A percentile compares a stretch with the other conserved stretches of the same genome.
phyloP scores from a whole-genome alignment of 208 protist species.

The Crithidia sp. region DNA sequence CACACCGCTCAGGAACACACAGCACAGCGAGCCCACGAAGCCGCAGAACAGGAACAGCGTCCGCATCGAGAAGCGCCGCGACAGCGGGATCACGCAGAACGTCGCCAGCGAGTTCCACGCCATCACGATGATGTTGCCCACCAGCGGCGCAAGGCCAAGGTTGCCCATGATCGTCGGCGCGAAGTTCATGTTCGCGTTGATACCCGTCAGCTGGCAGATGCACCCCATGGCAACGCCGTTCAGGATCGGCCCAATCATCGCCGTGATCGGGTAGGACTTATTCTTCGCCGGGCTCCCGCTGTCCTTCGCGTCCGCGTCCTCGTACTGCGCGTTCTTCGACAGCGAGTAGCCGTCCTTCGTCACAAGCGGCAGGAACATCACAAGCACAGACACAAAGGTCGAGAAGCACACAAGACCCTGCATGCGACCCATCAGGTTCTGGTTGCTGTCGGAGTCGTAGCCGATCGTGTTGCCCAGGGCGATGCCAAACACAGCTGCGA shows the following conservation, averaged over 20 bases:
- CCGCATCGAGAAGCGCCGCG: constrained; percentile 47
- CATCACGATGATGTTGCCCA: constrained; percentile 73
- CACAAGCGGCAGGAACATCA: constrained; percentile 44
- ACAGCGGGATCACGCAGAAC: constrained; percentile 57
- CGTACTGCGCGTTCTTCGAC: constrained; percentile 1
- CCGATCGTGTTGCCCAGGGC: constrained; percentile 39
- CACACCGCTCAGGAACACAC: constrained; percentile 58
- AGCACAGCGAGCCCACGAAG: constrained; percentile 43
- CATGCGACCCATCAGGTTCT: constrained; percentile 40
- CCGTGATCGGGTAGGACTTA: constrained; percentile 24
- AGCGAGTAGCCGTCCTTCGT: constrained; percentile 27
- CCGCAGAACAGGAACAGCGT: constrained; percentile 45
- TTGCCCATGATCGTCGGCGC: constrained; percentile 60
- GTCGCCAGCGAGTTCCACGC: constrained; percentile 62
- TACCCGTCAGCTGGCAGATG: constrained; percentile 69
- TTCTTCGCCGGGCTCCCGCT: neutral
- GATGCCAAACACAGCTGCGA: constrained; percentile 51
- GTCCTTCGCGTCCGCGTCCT: constrained; percentile 5
- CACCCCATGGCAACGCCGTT: constrained; percentile 43
- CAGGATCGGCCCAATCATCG: constrained; percentile 39
- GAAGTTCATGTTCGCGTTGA: constrained; percentile 79
- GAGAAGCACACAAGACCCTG: constrained; percentile 45
- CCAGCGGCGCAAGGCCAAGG: constrained; percentile 44
- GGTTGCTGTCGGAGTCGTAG: constrained; percentile 27
- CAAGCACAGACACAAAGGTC: constrained; percentile 33